Evolutionary conservation across 2,329 filamentous ascomycete species (phyloP).

Genomic region (Fusarium udum): DNA sequence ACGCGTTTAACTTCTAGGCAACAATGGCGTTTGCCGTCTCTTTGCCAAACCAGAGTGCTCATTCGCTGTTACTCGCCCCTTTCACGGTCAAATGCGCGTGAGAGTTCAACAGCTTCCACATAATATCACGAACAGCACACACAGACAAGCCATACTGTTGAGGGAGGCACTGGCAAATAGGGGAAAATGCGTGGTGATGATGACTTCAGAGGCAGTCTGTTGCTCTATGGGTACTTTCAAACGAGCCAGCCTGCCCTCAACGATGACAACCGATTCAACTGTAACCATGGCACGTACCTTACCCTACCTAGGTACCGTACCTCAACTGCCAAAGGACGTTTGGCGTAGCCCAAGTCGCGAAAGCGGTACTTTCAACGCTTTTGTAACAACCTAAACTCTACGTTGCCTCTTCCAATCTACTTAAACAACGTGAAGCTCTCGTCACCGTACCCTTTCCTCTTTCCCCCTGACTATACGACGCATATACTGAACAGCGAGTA

Average conservation of each 20-base stretch:
- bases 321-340: constrained; percentile 16
- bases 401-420: background rate
- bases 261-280: constrained; percentile 13
- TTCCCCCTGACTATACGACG: background rate
- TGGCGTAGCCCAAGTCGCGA: background rate
- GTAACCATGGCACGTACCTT: background rate
- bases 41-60: background rate
- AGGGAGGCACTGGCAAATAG: background rate
- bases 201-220: constrained; percentile 2
- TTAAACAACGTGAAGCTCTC: background rate
- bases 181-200: background rate
- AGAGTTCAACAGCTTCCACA: constrained; percentile 14
- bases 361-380: background rate
- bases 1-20: background rate
- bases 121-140: background rate
- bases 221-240: constrained; percentile 20
- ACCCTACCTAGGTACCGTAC: background rate
- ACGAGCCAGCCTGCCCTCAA: constrained; percentile 1
- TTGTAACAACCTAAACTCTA: background rate
- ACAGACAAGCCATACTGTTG: background rate
- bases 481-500: background rate
- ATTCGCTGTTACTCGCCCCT: constrained; percentile 33
- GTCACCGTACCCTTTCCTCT: background rate
- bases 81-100: constrained; percentile 23
- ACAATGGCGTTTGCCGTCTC: background rate